Conservation (phyloP, 2,329 filamentous ascomycete genomes). For the Apiospora koreana region DNA sequence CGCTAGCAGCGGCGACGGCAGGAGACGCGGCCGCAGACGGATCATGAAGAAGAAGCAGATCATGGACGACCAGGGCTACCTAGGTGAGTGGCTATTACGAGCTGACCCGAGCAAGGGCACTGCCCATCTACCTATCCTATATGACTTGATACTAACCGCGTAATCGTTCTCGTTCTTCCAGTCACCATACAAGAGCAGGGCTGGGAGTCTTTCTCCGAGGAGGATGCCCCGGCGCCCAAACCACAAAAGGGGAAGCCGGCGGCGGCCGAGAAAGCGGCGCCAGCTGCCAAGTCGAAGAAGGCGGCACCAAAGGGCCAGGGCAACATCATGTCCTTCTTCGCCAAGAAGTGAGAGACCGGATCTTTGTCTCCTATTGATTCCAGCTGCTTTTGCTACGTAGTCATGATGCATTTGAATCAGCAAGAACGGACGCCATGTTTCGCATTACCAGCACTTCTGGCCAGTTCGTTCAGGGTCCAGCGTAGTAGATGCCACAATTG, state of each 20-base stretch:
- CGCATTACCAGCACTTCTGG: too few relatives aligned
- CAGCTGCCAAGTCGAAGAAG: slow-evolving; percentile 24
- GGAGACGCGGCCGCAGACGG: slow-evolving; percentile 32
- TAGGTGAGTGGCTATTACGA: slow-evolving; percentile 17
- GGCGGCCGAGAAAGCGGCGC: slow-evolving; percentile 15
- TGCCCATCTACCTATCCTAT: background rate
- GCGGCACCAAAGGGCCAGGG: slow-evolving; percentile 23
- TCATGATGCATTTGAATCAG: background rate
- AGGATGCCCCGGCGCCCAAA: slow-evolving; percentile 27
- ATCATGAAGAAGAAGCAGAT: slow-evolving; percentile 35
- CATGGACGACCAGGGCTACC: slow-evolving; percentile 36
- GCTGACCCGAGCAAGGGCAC: too few relatives aligned
- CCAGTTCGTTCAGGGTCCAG: background rate
- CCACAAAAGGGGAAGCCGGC: slow-evolving; percentile 22
- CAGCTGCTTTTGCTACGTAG: background rate
- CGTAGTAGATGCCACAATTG: background rate
- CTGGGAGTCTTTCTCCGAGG: slow-evolving; percentile 38
- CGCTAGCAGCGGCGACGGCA: slow-evolving; percentile 28
- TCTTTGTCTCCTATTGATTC: background rate
- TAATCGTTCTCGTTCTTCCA: background rate
- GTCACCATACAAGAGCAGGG: slow-evolving; percentile 35
- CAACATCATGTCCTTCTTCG: slow-evolving; percentile 38
- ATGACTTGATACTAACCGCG: background rate
- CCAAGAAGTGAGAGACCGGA: slow-evolving; percentile 29
- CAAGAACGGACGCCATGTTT: background rate